Base-by-base conservation (phyloP, 2,329 filamentous ascomycete genomes). In the Fusarium tricinctum region DNA sequence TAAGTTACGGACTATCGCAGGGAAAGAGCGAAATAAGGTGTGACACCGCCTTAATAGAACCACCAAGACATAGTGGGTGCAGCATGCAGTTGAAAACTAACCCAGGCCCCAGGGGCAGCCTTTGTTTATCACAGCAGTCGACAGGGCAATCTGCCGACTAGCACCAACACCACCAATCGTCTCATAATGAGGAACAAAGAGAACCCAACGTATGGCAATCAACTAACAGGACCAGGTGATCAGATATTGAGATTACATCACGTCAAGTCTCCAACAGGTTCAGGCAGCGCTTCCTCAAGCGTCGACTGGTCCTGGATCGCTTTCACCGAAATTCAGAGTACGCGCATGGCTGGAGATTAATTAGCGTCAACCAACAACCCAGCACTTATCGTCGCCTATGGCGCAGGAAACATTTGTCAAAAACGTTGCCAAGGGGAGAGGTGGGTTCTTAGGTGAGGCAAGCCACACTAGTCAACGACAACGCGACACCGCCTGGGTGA, bases 401-500 rank as follows among this genome's bases (percentile, higher is more conserved):
- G 58, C 58, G 66, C 53, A 60, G 58, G 48, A 70, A 58, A 68
- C 64, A 44, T 54, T 64, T 44, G 23, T 39, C 45, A 48, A 48
- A 55, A 55, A 68, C 48, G 51, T 53, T 63, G 70, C 47, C 66
- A 70, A 68, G 66, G 66, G 42, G 46, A 51, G 53, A 53, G 44
- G 68, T 61, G 63, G 57, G 38, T 68, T 54, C 55, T 71, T 69
- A 66, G 68, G 66, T 67, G 71, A 74, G 73, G 72, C 71, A 74
- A 74, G 73, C 73, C 68, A 73, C 69, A 67, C 48, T 62, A 66
- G 50, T 35, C 40, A 52, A 64, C 51, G 39, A 61, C 62, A 66
- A 62, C 51, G 35, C 70, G 66, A 73, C 70, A 70, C 63, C 59
- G 56, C 70, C 68, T 59, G 33, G 54, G 51, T 57, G 26, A 44